A percentile compares a stretch with the other conserved stretches of the same genome.
phyloP scores from a whole-genome alignment of 1,284 basidiomycete species.

The Ustilago nuda region DNA sequence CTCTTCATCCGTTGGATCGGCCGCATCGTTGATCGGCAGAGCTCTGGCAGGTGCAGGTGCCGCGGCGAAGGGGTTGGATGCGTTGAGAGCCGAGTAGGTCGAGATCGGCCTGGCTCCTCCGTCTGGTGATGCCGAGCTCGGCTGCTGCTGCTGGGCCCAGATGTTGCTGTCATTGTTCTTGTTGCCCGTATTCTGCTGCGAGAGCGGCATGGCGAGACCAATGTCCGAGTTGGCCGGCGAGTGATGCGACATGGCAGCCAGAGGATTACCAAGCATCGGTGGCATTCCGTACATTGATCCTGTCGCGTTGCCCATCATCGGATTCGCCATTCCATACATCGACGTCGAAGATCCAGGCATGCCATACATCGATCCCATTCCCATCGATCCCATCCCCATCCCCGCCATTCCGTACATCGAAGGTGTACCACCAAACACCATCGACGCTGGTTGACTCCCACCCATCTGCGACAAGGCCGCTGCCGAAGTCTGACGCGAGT shows the following conservation, averaged over 20 bases:
- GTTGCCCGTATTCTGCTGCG: slow-evolving; percentile 55
- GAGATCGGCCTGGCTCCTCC: slow-evolving; percentile 28
- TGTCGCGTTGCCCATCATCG: slow-evolving; percentile 22
- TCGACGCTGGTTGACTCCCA: slow-evolving; percentile 37
- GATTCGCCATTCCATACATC: slow-evolving; percentile 60
- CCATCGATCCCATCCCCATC: not conserved
- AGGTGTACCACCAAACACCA: slow-evolving; percentile 39
- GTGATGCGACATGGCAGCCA: slow-evolving; percentile 17
- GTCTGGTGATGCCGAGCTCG: not conserved
- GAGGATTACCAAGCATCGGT: slow-evolving; percentile 38
- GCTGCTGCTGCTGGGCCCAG: slow-evolving; percentile 28
- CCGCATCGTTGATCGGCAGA: slow-evolving; percentile 46
- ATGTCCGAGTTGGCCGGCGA: slow-evolving; percentile 39
- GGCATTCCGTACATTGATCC: slow-evolving; percentile 60
- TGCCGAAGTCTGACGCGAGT: slow-evolving; percentile 51
- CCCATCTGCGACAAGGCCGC: slow-evolving; percentile 45
- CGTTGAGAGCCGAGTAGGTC: slow-evolving; percentile 42
- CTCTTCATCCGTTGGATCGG: slow-evolving; percentile 61
- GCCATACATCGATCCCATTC: slow-evolving; percentile 51
- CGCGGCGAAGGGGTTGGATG: slow-evolving; percentile 52
- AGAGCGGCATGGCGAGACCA: slow-evolving; percentile 50
- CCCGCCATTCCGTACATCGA: slow-evolving; percentile 58
- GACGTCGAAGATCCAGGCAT: slow-evolving; percentile 48
- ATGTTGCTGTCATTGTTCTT: slow-evolving; percentile 50
- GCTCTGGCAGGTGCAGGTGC: slow-evolving; percentile 15